These are phyloP conservation scores for Boletus subcaerulescens DNA, from an alignment of 768 basidiomycete species.

Conservation along the genomic window DNA sequence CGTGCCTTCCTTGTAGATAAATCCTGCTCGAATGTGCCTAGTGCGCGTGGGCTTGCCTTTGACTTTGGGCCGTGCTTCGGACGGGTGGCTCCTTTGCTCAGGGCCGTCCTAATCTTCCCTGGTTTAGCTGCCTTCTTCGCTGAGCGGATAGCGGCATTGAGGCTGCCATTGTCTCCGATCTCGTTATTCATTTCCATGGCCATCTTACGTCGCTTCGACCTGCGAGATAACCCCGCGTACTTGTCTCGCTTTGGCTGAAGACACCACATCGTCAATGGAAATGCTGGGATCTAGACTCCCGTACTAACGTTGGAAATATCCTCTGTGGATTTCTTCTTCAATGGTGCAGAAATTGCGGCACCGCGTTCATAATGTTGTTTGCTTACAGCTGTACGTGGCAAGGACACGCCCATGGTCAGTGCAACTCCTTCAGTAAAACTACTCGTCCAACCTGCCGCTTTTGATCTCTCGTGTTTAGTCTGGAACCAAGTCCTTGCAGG, in stretches of 20 bases:
- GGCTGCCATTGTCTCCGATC: conserved; percentile 46
- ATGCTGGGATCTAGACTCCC: not conserved
- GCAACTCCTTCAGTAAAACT: not conserved
- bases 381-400: conserved; percentile 54
- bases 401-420: conserved; percentile 1
- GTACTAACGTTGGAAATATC: conserved; percentile 42
- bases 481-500: conserved; percentile 99
- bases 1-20: conserved; percentile 42
- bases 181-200: conserved; percentile 78
- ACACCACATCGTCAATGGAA: conserved; percentile 4
- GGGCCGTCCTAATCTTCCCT: conserved; percentile 66
- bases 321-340: conserved; percentile 35
- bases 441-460: conserved; percentile 61
- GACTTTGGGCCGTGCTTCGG: conserved; percentile 32
- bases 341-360: conserved; percentile 37
- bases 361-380: conserved; percentile 71
- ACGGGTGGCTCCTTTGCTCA: conserved; percentile 34
- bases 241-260: conserved; percentile 72
- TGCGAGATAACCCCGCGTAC: conserved; percentile 81
- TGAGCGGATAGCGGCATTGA: conserved; percentile 76
- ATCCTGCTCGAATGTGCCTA: conserved; percentile 58
- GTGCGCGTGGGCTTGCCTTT: conserved; percentile 32
- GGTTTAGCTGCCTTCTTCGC: conserved; percentile 80
- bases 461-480: conserved; percentile 74
- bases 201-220: conserved; percentile 84